These are phyloP conservation scores for Phytophthora megakarya DNA, from an alignment of 352 stramenopile genomes.

Conservation along the genomic window DNA sequence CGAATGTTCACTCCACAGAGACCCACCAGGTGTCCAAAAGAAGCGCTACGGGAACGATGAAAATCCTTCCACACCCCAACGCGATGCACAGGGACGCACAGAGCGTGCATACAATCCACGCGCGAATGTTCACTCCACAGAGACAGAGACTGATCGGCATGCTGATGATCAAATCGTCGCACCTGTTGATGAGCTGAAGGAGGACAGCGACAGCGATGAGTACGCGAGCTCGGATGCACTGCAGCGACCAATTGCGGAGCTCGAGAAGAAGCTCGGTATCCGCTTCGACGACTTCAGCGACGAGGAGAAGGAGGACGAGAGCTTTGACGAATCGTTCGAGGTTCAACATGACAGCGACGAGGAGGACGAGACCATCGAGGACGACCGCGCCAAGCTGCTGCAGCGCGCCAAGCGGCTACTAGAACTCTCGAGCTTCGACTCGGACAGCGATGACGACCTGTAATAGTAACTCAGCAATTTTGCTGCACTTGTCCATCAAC, in stretches of 20 bases:
- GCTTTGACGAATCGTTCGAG: slow-evolving; percentile 37
- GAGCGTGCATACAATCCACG: not conserved
- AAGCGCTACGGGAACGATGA: not conserved
- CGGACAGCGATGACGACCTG: slow-evolving; percentile 44
- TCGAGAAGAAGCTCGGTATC: slow-evolving; percentile 72
- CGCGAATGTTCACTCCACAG: not conserved
- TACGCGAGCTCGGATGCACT: slow-evolving; percentile 37
- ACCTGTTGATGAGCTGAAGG: not conserved
- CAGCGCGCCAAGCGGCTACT: slow-evolving; percentile 56
- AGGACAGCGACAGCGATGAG: slow-evolving; percentile 31
- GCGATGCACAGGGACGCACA: not conserved
- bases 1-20: not conserved
- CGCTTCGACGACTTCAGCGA: slow-evolving; percentile 67
- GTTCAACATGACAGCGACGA: slow-evolving; percentile 42
- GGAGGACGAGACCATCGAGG: slow-evolving; percentile 55
- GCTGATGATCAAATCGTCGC: not conserved
- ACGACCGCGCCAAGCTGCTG: slow-evolving; percentile 52
- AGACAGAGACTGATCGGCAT: not conserved
- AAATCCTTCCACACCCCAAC: slow-evolving; percentile 1
- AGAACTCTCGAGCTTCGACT: slow-evolving; percentile 53
- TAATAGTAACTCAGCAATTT: slow-evolving; percentile 11
- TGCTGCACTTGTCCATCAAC: not conserved
- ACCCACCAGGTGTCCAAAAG: not conserved
- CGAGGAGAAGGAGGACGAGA: slow-evolving; percentile 56
- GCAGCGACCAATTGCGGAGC: slow-evolving; percentile 72